Evolutionary conservation across 176 grass and related monocot species (phyloP).

Genomic region (Phragmites australis): DNA sequence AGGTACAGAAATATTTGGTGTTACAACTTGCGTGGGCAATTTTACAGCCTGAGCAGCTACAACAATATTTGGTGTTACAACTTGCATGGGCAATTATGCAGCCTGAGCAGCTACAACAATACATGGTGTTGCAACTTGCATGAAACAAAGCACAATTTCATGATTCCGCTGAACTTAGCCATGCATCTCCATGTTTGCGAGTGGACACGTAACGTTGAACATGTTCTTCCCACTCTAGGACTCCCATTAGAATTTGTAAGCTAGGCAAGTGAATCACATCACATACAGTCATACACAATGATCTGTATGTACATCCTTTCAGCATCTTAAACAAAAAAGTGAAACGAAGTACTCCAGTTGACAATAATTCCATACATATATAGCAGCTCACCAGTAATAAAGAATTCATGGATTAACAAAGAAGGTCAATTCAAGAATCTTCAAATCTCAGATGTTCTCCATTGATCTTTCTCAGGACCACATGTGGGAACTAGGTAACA

Average conservation of each 20-base stretch:
- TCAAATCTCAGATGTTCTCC: constrained; percentile 4
- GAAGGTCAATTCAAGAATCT: not conserved
- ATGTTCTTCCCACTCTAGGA: constrained; percentile 26
- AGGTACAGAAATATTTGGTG: no score
- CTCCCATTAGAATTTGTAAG: not conserved
- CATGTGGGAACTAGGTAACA: not conserved
- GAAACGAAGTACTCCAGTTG: not conserved
- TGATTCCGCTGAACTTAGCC: no score
- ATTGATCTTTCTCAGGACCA: not conserved
- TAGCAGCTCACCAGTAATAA: not conserved
- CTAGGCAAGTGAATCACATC: constrained; percentile 15
- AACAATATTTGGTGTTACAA: constrained; percentile 13
- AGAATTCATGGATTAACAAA: not conserved
- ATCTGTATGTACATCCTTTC: not conserved
- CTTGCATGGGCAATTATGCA: not conserved
- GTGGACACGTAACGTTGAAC: not conserved
- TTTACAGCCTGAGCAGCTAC: not conserved
- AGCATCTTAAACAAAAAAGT: constrained; percentile 15
- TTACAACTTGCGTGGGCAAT: no score
- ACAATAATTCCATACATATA: not conserved
- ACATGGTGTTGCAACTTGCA: constrained; percentile 29
- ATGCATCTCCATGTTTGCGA: constrained; percentile 25
- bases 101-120: not conserved
- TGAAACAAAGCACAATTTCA: constrained; percentile 4
- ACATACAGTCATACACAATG: not conserved